Percentiles rank a stretch among this genome's conserved stretches.
These are phyloP conservation scores for Cercospora sp. DNA, from an alignment of 2,329 filamentous ascomycete genomes.

Conservation along the genomic window DNA sequence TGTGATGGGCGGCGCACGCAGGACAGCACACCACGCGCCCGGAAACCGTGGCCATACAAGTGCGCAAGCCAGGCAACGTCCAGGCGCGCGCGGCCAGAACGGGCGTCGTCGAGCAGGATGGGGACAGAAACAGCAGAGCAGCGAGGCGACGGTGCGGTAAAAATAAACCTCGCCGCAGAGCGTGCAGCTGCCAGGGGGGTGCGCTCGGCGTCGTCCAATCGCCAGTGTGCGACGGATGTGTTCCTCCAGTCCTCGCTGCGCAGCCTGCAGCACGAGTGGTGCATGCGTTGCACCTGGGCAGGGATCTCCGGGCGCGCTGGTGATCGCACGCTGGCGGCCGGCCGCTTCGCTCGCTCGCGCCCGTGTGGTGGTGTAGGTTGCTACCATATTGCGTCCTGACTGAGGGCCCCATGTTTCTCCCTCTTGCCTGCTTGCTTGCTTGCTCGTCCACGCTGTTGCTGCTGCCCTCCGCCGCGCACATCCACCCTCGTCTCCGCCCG, in stretches of 20 bases:
- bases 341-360: neutral
- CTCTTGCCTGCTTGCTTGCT: neutral
- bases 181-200: neutral
- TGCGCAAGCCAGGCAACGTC: neutral
- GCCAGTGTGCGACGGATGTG: neutral
- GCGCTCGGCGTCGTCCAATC: neutral
- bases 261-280: neutral
- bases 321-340: neutral
- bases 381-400: neutral
- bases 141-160: neutral
- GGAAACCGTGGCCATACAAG: neutral
- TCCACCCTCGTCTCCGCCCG: slow-evolving; percentile 15
- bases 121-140: neutral
- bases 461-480: neutral
- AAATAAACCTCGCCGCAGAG: neutral
- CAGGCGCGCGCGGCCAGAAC: neutral
- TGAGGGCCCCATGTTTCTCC: slow-evolving; percentile 2
- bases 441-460: neutral
- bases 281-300: neutral
- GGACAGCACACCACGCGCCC: neutral
- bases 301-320: neutral
- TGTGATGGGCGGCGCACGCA: neutral
- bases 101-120: neutral
- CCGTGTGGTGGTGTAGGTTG: neutral
- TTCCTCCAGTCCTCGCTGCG: neutral